Base-by-base conservation (phyloP, 768 basidiomycete species). In the Boletus sensibilis region DNA sequence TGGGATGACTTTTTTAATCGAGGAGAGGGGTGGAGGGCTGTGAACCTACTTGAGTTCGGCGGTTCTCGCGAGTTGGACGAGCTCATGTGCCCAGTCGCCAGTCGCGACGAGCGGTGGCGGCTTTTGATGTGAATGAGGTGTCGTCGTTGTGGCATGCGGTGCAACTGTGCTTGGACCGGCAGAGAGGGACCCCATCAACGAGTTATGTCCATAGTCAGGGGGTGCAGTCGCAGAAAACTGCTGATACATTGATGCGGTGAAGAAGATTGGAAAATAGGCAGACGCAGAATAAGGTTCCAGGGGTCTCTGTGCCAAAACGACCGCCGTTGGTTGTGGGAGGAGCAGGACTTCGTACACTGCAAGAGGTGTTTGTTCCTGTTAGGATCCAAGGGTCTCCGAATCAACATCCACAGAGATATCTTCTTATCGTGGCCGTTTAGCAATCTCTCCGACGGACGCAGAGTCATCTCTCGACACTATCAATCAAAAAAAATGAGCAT, bases 31-130 rank as follows among this genome's bases (percentile, higher is more conserved):
- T 25, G 25, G 20, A 31, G 42, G 31, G 35, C 38, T 16, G 47
- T 43, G 38, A 52, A 81, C 88, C 63, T 70, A 93, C 91, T 93
- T 93, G 65, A 93, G 79, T 68, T 93, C 91, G 10, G 91, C 91
- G 1, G 88, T 90, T 75, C 90, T 92, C 7, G 91, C 91, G 12
- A 93, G 79, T 50, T 92, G 88, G 33, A 93, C 87, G 41, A 93
- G 79, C 71, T 91, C 88, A 63, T 87, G 88, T 27, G 89, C 91
- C 91, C 91, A 93, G 70, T 92, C 90, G 10, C 90, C 91, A 20
- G 83, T 86, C 5, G 91, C 89, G 47, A 93, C 79, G 49, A 91
- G 72, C n/a, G 86, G 84, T 6, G 66, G 64, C n/a, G 73, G 59
- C 40, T 68, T 71, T 33, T 58, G 69, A 21, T 67, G 69, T 43